Base-by-base conservation (phyloP, 176 grass and related monocot genomes). In the Eragrostis curvula region DNA sequence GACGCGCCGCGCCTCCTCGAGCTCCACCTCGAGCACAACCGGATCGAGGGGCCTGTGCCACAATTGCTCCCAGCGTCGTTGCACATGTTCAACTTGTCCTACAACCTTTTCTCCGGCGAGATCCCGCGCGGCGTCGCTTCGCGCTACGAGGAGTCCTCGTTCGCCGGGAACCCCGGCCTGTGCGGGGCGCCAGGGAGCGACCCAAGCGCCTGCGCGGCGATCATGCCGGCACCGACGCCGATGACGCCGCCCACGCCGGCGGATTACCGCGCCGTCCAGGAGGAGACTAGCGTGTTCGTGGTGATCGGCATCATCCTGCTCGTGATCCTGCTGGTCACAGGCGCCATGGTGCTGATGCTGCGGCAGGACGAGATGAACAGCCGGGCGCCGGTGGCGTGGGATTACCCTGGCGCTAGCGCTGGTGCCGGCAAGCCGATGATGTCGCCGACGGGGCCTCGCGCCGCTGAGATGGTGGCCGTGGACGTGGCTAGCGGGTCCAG, bases 11-110 rank as follows among this genome's bases (percentile, higher is more conserved):
- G 75, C 17, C 85, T 92, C 78, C 78, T 80, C 6, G 95, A 97
- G 78, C 74, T 97, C 66, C 94, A 86, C 84, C 83, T 97, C 23
- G 90, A 92, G 27, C 53, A 44, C 52, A 98, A 98, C 80, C 56
- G 24, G 44, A 87, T 98, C 73, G 77, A 88, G 6, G 96, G 96
- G 0, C 15, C 18, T 7, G 47, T 98, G 7, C 93, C 90, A 30
- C 3, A 29, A 5, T n/a, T 10, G n/a, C 74, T 90, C 7, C 85
- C 89, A 32, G 28, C 68, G 6, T 68, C 86, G 16, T 88, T 98
- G n/a, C 73, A 65, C 45, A 55, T 59, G 27, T 87, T 95, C 77
- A 98, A 98, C 57, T 84, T 93, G 16, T 98, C 90, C 0, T 45
- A 91, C 63, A 98, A 98, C 68, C 78, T 82, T 7, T 81, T 98